Conservation (phyloP, 805 yeast species). For the Cyberlindnera nakhonratchasimensis region DNA sequence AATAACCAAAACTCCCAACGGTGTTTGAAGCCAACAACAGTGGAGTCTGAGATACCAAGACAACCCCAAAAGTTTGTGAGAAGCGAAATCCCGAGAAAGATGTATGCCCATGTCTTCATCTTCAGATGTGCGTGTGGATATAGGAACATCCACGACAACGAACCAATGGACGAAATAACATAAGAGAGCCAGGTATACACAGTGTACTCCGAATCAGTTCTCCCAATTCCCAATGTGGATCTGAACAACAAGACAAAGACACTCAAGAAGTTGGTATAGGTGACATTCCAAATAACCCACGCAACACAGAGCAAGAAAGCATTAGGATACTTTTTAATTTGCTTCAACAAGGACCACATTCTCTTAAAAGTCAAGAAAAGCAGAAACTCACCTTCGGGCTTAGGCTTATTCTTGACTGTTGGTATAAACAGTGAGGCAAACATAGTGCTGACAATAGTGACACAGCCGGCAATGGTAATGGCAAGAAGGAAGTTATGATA, state of each 20-base stretch:
- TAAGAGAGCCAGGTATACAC: slow-evolving; percentile 37
- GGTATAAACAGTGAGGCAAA: slow-evolving; percentile 33
- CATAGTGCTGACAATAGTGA: slow-evolving; percentile 31
- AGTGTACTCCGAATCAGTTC: slow-evolving; percentile 37
- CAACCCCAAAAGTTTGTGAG: slow-evolving; percentile 39
- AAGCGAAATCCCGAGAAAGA: slow-evolving; percentile 31
- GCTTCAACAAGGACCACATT: slow-evolving; percentile 24
- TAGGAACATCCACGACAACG: slow-evolving; percentile 36
- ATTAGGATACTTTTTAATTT: slow-evolving; percentile 31
- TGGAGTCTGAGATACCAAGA: slow-evolving; percentile 30
- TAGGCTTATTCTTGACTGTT: slow-evolving; percentile 28
- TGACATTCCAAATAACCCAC: slow-evolving; percentile 42
- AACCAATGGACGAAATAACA: slow-evolving; percentile 34
- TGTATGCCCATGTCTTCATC: slow-evolving; percentile 37
- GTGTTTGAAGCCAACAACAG: slow-evolving; percentile 37
- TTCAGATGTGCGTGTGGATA: slow-evolving; percentile 28
- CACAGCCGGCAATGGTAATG: slow-evolving; percentile 37
- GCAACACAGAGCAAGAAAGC: slow-evolving; percentile 37
- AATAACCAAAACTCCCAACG: slow-evolving; percentile 43
- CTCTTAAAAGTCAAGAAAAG: slow-evolving; percentile 31
- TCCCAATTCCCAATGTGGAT: slow-evolving; percentile 38
- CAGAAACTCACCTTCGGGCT: slow-evolving; percentile 29
- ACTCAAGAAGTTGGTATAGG: slow-evolving; percentile 34
- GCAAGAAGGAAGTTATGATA: slow-evolving; percentile 37
- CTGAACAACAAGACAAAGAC: slow-evolving; percentile 37